Evolutionary conservation across 306 rosid genomes (phyloP).

Genomic region (Castanopsis chinensis): DNA sequence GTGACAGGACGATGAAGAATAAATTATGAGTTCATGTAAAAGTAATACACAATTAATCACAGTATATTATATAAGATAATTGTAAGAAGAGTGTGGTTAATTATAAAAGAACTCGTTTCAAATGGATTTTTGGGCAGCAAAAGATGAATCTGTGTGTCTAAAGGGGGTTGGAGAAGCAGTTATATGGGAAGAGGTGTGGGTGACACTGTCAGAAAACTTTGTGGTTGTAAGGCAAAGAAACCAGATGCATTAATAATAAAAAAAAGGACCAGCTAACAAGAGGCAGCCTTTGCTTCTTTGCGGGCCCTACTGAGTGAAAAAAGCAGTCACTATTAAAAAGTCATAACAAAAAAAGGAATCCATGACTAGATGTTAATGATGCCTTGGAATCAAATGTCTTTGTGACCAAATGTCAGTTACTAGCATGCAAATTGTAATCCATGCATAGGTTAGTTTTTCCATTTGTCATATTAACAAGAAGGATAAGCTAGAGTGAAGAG

Average conservation of each 20-base stretch:
- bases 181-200: constrained; percentile 21
- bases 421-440: not conserved
- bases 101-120: no score
- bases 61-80: accelerated
- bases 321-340: constrained; percentile 21
- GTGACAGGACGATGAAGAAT: accelerated
- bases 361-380: not conserved
- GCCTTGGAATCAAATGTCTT: not conserved
- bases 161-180: constrained; percentile 32
- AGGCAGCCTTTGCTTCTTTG: constrained; percentile 22
- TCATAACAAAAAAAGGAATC: not conserved
- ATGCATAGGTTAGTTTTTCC: not conserved
- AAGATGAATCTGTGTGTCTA: constrained; percentile 23
- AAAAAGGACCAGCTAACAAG: constrained; percentile 33
- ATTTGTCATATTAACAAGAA: not conserved
- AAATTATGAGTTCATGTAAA: no score
- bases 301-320: constrained; percentile 22
- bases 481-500: not conserved
- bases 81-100: no score
- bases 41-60: no score
- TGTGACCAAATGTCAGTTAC: not conserved
- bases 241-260: constrained; percentile 24
- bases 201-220: constrained; percentile 22
- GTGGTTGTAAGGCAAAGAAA: constrained; percentile 42
- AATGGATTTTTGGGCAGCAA: not conserved